Conservation (phyloP, 495 filamentous ascomycete genomes). For the Penicillium salamii region DNA sequence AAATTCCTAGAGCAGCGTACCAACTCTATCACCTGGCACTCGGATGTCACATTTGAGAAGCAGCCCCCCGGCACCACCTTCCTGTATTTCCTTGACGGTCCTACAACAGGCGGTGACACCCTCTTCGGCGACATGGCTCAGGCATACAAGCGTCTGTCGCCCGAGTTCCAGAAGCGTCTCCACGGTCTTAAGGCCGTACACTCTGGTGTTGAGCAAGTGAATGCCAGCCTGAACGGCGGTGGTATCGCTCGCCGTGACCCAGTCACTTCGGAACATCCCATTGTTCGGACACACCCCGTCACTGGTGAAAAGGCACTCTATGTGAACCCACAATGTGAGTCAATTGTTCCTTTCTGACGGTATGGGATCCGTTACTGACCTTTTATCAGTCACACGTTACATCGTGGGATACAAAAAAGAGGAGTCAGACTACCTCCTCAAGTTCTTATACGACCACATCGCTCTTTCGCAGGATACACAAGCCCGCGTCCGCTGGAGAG, state of each 20-base stretch:
- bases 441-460: slow-evolving; percentile 65
- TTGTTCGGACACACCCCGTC: slow-evolving; percentile 61
- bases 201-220: slow-evolving; percentile 53
- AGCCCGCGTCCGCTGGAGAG: slow-evolving; percentile 54
- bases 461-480: slow-evolving; percentile 58
- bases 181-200: slow-evolving; percentile 60
- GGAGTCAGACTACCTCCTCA: slow-evolving; percentile 62
- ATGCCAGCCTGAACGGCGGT: slow-evolving; percentile 45
- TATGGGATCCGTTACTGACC: not conserved
- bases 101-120: slow-evolving; percentile 62
- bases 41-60: slow-evolving; percentile 61
- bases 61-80: slow-evolving; percentile 67
- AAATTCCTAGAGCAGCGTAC: slow-evolving; percentile 53
- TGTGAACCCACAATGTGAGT: slow-evolving; percentile 82
- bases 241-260: slow-evolving; percentile 55
- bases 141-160: slow-evolving; percentile 56
- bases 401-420: slow-evolving; percentile 68
- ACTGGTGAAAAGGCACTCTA: slow-evolving; percentile 77
- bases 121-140: slow-evolving; percentile 57
- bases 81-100: slow-evolving; percentile 59
- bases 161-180: slow-evolving; percentile 53
- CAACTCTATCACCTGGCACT: slow-evolving; percentile 63
- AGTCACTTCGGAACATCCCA: slow-evolving; percentile 53
- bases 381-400: slow-evolving; percentile 47
- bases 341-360: not conserved